Percentiles rank a stretch among this genome's conserved stretches.
Conservation (phyloP, 768 basidiomycete genomes). For the Tephrocybe sp. region DNA sequence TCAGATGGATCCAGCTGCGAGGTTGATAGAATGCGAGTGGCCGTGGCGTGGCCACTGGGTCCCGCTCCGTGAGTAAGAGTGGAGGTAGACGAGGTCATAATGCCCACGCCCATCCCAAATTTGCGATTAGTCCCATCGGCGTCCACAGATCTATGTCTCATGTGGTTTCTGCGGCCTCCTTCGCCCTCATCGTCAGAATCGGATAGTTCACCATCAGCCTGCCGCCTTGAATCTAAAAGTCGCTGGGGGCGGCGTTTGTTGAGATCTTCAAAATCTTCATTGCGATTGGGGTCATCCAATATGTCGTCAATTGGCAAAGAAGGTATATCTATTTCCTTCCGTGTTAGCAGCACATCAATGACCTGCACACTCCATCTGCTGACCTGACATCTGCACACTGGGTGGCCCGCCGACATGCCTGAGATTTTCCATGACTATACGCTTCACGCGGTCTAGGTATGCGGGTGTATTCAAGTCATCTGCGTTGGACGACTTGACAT, state of each 20-base stretch:
- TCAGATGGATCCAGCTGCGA: slow-evolving; percentile 22
- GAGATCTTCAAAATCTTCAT: slow-evolving; percentile 79
- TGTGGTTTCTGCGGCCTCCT: slow-evolving; percentile 75
- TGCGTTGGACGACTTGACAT: slow-evolving; percentile 92
- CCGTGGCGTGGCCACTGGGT: slow-evolving; percentile 69
- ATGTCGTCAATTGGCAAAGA: slow-evolving; percentile 79
- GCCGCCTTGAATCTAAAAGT: slow-evolving; percentile 77
- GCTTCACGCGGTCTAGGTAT: slow-evolving; percentile 91
- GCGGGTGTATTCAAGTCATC: slow-evolving; percentile 93
- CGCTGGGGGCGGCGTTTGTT: slow-evolving; percentile 77
- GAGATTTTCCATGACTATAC: slow-evolving; percentile 89
- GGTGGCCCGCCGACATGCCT: slow-evolving; percentile 86
- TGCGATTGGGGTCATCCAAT: slow-evolving; percentile 78
- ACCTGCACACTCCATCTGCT: slow-evolving; percentile 16
- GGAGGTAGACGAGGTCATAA: slow-evolving; percentile 59
- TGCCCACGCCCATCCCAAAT: slow-evolving; percentile 70
- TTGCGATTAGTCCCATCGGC: slow-evolving; percentile 46
- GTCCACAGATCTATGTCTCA: slow-evolving; percentile 52
- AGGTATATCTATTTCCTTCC: slow-evolving; percentile 66
- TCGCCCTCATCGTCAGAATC: slow-evolving; percentile 99
- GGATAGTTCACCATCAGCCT: slow-evolving; percentile 86
- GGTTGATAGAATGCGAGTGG: slow-evolving; percentile 41
- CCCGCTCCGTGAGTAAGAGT: slow-evolving; percentile 69
- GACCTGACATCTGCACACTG: slow-evolving; percentile 89
- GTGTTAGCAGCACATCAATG: slow-evolving; percentile 1